Evolutionary conservation across 805 yeast genomes (phyloP).

Genomic region (Pichia occidentalis): DNA sequence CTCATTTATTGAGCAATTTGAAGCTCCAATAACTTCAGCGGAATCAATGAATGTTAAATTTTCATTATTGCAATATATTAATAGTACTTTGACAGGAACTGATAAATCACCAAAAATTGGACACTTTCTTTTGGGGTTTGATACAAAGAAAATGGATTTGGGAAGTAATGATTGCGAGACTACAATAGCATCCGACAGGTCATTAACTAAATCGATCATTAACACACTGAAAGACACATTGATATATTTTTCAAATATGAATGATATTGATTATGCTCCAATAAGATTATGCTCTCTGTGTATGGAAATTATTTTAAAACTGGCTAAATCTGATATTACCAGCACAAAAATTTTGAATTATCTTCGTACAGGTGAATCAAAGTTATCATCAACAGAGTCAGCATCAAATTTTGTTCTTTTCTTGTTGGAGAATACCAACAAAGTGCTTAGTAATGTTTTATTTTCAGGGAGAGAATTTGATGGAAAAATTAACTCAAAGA

Average conservation of each 20-base stretch:
- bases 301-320: slow-evolving; percentile 55
- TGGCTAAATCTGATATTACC: slow-evolving; percentile 53
- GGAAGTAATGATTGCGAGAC: slow-evolving; percentile 37
- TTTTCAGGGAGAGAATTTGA: slow-evolving; percentile 50
- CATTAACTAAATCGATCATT: slow-evolving; percentile 52
- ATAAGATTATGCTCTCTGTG: slow-evolving; percentile 51
- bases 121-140: slow-evolving; percentile 77
- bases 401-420: slow-evolving; percentile 42
- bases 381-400: neutral
- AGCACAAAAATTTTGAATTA: slow-evolving; percentile 43
- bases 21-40: slow-evolving; percentile 34
- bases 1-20: slow-evolving; percentile 65
- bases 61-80: slow-evolving; percentile 52
- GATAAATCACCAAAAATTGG: slow-evolving; percentile 42
- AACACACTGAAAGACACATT: slow-evolving; percentile 43
- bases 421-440: slow-evolving; percentile 46
- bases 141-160: slow-evolving; percentile 41
- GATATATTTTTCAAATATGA: slow-evolving; percentile 31
- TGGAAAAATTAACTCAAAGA: slow-evolving; percentile 33
- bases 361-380: slow-evolving; percentile 38
- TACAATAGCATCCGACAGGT: slow-evolving; percentile 45
- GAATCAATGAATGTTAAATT: slow-evolving; percentile 45
- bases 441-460: slow-evolving; percentile 43
- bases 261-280: slow-evolving; percentile 44
- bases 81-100: slow-evolving; percentile 36